Percentiles rank a stretch among this genome's conserved stretches.
Evolutionary conservation across 257 asterid species (phyloP).

Genomic region (Osmanthus fragrans): DNA sequence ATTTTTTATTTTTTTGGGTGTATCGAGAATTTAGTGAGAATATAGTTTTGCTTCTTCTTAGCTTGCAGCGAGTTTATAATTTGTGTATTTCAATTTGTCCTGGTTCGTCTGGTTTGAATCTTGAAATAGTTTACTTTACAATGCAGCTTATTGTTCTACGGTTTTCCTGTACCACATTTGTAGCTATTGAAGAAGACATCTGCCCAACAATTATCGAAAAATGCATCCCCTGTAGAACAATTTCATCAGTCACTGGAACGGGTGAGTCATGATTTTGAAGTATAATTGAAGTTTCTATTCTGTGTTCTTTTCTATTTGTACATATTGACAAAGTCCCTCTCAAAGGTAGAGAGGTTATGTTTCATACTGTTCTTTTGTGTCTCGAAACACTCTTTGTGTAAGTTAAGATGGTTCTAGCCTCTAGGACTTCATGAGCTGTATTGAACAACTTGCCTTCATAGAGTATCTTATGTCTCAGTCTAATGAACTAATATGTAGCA

Average conservation of each 20-base stretch:
- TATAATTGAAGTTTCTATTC: neutral
- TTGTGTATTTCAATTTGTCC: constrained; percentile 8
- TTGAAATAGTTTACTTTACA: constrained; percentile 49
- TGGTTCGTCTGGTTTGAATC: constrained; percentile 31
- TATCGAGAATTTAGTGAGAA: neutral
- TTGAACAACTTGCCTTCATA: neutral
- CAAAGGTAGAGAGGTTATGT: too few relatives aligned
- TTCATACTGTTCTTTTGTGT: too few relatives aligned
- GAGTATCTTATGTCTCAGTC: neutral
- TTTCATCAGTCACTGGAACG: constrained; percentile 64
- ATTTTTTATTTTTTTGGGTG: neutral
- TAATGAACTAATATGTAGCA: neutral
- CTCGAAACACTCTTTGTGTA: too few relatives aligned
- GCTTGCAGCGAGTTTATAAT: constrained; percentile 1
- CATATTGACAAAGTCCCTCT: too few relatives aligned
- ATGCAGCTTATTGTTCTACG: constrained; percentile 64
- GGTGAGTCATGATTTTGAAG: constrained; percentile 39
- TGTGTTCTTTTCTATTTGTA: too few relatives aligned
- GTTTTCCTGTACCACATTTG: constrained; percentile 66
- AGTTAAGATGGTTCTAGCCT: too few relatives aligned
- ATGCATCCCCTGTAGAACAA: constrained; percentile 66
- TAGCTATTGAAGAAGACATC: constrained; percentile 81
- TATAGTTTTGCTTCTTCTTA: neutral
- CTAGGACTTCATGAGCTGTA: too few relatives aligned
- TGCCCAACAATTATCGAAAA: constrained; percentile 54